phyloP scores from a whole-genome alignment of 1,139 yeast genomes.

The Geotrichum macrosporum region DNA sequence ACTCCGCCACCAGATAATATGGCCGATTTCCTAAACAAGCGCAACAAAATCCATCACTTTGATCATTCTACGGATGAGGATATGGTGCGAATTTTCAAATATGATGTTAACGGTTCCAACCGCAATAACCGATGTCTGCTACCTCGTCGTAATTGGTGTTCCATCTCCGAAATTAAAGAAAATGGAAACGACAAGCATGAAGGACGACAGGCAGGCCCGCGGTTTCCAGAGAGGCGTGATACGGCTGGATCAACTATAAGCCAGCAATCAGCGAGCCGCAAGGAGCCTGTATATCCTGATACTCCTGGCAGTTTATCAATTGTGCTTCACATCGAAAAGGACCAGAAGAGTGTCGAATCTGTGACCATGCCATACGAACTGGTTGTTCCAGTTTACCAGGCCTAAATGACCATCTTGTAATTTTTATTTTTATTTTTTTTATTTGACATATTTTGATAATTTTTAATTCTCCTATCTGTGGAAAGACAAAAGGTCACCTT shows the following conservation, averaged over 20 bases:
- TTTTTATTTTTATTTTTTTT: no score
- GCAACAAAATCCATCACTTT: conserved; percentile 67
- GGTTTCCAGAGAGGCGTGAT: conserved; percentile 31
- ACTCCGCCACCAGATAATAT: conserved; percentile 89
- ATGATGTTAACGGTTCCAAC: conserved; percentile 54
- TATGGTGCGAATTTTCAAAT: conserved; percentile 62
- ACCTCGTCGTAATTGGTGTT: conserved; percentile 74
- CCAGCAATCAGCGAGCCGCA: conserved; percentile 32
- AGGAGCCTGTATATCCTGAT: conserved; percentile 42
- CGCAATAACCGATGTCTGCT: conserved; percentile 59
- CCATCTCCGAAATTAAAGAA: conserved; percentile 25
- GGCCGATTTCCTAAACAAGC: conserved; percentile 62
- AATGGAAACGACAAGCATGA: conserved; percentile 20
- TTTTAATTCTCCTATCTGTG: neutral
- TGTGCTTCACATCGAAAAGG: conserved; percentile 67
- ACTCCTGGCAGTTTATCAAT: conserved; percentile 58
- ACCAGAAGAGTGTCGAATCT: conserved; percentile 49
- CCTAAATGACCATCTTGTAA: no score
- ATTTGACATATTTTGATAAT: neutral
- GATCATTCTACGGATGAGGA: conserved; percentile 69
- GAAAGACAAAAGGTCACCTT: neutral
- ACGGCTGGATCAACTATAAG: conserved; percentile 26
- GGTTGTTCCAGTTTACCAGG: conserved; percentile 53
- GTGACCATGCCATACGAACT: conserved; percentile 63
- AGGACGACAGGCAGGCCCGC: conserved; percentile 25